Evolutionary conservation across 2,329 filamentous ascomycete species (phyloP).

Genomic region (Ophiostoma triangulosporum): DNA sequence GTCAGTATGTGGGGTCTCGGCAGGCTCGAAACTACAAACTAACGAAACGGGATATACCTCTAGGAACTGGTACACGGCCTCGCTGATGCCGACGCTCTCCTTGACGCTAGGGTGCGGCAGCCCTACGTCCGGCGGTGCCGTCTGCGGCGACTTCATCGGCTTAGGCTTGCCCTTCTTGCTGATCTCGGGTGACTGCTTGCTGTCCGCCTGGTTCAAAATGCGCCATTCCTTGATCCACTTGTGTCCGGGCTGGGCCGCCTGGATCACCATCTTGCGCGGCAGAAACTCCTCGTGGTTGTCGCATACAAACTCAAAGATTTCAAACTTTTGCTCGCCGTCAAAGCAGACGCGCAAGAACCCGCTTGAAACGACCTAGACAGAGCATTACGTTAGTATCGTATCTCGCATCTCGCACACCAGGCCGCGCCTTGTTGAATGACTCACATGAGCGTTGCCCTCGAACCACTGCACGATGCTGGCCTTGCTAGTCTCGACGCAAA

Average conservation of each 20-base stretch:
- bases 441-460: constrained; percentile 66
- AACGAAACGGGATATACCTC: constrained; percentile 32
- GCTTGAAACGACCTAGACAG: constrained; percentile 56
- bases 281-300: constrained; percentile 71
- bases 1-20: not conserved
- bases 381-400: not conserved
- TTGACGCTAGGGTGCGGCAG: constrained; percentile 47
- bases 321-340: constrained; percentile 65
- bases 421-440: no score
- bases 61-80: constrained; percentile 49
- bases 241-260: constrained; percentile 47
- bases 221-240: constrained; percentile 55
- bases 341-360: constrained; percentile 70
- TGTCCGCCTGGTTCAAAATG: constrained; percentile 41
- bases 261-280: constrained; percentile 50
- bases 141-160: constrained; percentile 44
- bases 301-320: constrained; percentile 71
- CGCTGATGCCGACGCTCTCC: constrained; percentile 43
- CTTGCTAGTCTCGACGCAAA: constrained; percentile 62
- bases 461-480: constrained; percentile 85
- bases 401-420: not conserved
- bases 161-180: constrained; percentile 51
- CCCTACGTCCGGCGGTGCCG: constrained; percentile 45
- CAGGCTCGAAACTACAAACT: constrained; percentile 18
- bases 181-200: constrained; percentile 50